Conservation (phyloP, 176 grass and related monocot genomes). For the Panicum miliaceum region DNA sequence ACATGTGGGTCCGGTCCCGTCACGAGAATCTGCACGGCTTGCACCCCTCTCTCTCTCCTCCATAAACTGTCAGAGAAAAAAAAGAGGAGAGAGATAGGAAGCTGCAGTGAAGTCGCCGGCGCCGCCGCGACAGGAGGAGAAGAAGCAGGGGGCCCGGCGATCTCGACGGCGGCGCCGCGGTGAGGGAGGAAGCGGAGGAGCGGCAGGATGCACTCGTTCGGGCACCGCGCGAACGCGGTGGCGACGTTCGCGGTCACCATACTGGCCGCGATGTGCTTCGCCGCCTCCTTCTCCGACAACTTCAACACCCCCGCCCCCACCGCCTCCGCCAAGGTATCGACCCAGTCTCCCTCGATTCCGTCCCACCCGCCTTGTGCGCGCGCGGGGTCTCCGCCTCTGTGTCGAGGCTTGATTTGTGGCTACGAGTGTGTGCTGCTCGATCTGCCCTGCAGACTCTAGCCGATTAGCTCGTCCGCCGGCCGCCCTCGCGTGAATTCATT, state of each 20-base stretch:
- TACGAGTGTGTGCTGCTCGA: not conserved
- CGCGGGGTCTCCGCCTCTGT: not conserved
- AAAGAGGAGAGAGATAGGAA: not conserved
- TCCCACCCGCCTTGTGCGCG: not conserved
- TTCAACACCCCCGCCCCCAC: constrained; percentile 70
- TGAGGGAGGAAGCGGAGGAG: not conserved
- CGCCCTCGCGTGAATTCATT: not conserved
- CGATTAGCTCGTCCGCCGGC: not conserved
- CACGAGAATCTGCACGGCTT: not conserved
- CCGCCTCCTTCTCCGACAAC: constrained; percentile 91
- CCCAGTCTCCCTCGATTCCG: not conserved
- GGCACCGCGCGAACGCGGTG: constrained; percentile 88
- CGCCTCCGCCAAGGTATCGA: constrained; percentile 76
- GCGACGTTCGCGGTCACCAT: constrained; percentile 88
- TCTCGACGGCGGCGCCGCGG: constrained; percentile 20
- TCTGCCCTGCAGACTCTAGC: not conserved
- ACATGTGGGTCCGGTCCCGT: not conserved
- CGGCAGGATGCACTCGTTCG: constrained; percentile 82
- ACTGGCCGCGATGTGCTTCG: constrained; percentile 88
- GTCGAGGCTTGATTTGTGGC: not conserved
- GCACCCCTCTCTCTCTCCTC: not conserved
- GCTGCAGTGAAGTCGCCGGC: constrained; percentile 43
- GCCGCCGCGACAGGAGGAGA: constrained; percentile 45
- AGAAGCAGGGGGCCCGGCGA: not conserved
- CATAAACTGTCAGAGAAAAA: not conserved